Conservation (phyloP, 306 rosid species). For the Vachellia collinsii region DNA sequence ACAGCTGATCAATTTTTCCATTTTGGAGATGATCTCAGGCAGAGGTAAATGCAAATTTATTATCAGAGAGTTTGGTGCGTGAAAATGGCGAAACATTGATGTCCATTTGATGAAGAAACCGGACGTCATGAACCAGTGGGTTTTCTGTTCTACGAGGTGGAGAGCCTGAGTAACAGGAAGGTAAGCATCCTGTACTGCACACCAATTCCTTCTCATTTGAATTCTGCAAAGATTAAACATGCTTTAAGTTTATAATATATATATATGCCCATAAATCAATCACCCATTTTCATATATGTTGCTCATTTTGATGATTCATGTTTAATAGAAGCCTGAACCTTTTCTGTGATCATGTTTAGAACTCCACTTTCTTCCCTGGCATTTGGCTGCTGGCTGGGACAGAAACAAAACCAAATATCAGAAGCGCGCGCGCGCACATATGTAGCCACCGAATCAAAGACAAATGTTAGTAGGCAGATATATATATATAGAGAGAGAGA, state of each 20-base stretch:
- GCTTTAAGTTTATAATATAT: conserved; percentile 22
- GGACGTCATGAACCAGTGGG: conserved; percentile 73
- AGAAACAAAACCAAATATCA: neutral
- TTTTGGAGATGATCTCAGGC: conserved; percentile 38
- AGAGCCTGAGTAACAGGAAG: conserved; percentile 67
- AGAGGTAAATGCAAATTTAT: conserved; percentile 55
- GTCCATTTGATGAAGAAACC: conserved; percentile 76
- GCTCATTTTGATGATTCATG: neutral
- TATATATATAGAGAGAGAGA: too few species aligned
- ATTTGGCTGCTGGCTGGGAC: conserved; percentile 50
- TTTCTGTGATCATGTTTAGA: conserved; percentile 63
- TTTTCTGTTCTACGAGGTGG: conserved; percentile 83
- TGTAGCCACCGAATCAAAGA: neutral
- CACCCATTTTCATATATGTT: too few species aligned
- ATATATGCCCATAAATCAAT: neutral
- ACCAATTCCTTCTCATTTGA: conserved; percentile 50
- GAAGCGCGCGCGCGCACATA: neutral
- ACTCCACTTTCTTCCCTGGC: conserved; percentile 47
- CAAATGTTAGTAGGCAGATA: too few species aligned
- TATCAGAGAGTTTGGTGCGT: conserved; percentile 53
- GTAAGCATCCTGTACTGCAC: conserved; percentile 54
- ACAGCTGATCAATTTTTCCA: neutral
- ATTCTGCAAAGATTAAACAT: conserved; percentile 39
- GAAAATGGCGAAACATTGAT: conserved; percentile 56
- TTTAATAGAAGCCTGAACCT: conserved; percentile 47